Evolutionary conservation across 2,329 filamentous ascomycete species (phyloP).

Genomic region (Fusarium nurragi): DNA sequence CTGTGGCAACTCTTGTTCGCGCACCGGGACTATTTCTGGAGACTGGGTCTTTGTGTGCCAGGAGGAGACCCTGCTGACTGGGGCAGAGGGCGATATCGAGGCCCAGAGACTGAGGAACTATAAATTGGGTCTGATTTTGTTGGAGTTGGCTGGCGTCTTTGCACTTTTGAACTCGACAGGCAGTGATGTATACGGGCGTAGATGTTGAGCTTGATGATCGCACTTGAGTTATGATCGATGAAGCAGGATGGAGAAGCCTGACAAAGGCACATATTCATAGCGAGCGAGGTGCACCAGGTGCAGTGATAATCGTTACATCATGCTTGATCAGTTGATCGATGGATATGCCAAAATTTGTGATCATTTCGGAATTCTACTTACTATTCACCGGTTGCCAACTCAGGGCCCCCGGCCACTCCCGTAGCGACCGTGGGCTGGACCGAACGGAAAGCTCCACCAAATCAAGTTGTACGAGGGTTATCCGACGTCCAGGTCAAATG

Average conservation of each 20-base stretch:
- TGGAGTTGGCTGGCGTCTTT: constrained; percentile 2
- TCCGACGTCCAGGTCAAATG: constrained; percentile 19
- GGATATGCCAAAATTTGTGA: no score
- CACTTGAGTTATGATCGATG: not conserved
- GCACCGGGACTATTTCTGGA: constrained; percentile 96
- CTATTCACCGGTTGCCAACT: constrained; percentile 34
- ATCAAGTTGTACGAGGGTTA: constrained; percentile 16
- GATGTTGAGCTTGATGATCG: not conserved
- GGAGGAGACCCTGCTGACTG: constrained; percentile 77
- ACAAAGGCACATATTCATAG: no score
- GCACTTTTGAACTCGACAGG: not conserved
- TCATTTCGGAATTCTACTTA: not conserved
- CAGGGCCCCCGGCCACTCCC: constrained; percentile 32
- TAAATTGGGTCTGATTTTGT: constrained; percentile 31
- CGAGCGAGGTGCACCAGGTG: no score
- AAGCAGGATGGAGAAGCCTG: not conserved
- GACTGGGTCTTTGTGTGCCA: constrained; percentile 88
- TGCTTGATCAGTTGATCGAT: not conserved
- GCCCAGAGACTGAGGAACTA: constrained; percentile 51
- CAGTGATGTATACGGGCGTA: not conserved
- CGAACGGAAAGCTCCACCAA: constrained; percentile 38
- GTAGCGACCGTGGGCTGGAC: constrained; percentile 33
- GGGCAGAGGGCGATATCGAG: constrained; percentile 62
- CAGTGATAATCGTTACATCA: no score
- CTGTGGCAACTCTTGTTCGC: constrained; percentile 95